These are phyloP conservation scores for Pseudogymnoascus sp. DNA, from an alignment of 2,329 filamentous ascomycete genomes.

Conservation along the genomic window DNA sequence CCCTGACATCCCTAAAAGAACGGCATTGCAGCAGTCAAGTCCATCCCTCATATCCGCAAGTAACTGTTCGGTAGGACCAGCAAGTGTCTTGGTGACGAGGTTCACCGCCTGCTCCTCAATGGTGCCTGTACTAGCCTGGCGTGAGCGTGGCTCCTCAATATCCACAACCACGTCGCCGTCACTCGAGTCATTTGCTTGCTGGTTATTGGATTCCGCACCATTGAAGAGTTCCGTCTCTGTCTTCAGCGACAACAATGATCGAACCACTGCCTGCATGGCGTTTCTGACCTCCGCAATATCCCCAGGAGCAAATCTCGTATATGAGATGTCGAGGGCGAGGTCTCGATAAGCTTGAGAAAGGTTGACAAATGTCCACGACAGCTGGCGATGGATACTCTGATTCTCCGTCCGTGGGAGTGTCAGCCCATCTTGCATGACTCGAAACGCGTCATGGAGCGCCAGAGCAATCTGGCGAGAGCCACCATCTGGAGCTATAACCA, in stretches of 20 bases:
- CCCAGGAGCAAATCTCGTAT: conserved; percentile 44
- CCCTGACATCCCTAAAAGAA: conserved; percentile 47
- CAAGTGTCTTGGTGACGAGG: conserved; percentile 33
- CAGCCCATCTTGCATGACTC: conserved; percentile 38
- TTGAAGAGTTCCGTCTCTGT: conserved; percentile 42
- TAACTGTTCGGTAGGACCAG: conserved; percentile 40
- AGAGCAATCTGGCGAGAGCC: conserved; percentile 46
- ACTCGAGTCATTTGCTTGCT: neutral
- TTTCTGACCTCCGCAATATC: conserved; percentile 47
- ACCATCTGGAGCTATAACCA: conserved; percentile 46
- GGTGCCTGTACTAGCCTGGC: conserved; percentile 21
- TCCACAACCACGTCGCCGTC: conserved; percentile 31
- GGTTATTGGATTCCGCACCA: conserved; percentile 15
- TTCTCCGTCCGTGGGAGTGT: conserved; percentile 32
- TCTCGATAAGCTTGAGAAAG: conserved; percentile 51
- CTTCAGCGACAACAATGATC: conserved; percentile 45
- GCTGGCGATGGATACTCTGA: conserved; percentile 33
- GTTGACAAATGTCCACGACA: conserved; percentile 47
- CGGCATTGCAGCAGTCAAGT: conserved; percentile 42
- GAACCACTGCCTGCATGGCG: conserved; percentile 47
- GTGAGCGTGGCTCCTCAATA: conserved; percentile 26
- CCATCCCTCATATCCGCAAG: conserved; percentile 39
- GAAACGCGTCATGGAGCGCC: conserved; percentile 40
- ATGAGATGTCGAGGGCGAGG: conserved; percentile 48
- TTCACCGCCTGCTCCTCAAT: conserved; percentile 26